Base-by-base conservation (phyloP, 768 basidiomycete species). In the Rhizopogon vulgaris region DNA sequence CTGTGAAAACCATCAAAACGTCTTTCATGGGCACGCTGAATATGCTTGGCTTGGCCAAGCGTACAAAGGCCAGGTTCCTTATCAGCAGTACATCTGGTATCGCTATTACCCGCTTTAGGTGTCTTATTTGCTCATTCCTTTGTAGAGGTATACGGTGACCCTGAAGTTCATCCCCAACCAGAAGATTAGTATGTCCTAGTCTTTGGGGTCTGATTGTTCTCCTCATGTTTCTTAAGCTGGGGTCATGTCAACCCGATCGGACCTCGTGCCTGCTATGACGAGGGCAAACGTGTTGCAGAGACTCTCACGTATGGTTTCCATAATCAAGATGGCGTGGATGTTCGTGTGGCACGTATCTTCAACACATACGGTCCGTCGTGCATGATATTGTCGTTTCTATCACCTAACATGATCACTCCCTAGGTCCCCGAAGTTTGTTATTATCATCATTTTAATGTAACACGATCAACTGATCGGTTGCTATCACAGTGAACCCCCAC, bases 191-290 rank as follows among this genome's bases (percentile, higher is more conserved):
- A 63, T 72, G 88, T 72, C 38, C 12, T 41, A 1, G 2, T 38
- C 40, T n/a, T 37, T 7, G 7, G 4, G n/a, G 18, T 45, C 17
- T 17, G 42, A 39, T 36, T 57, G 34, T 58, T 57, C 7, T 63
- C 52, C 59, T 54, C 56, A 57, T 47, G 41, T 37, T 55, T 25
- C 42, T 52, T 49, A 52, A 93, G 91, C 70, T 96, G 94, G 94
- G 94, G 94, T 42, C 86, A 98, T 70, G 96, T 99, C 64, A 99
- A 99, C 76, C 94, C 94, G 39, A 96, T 94, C 60, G 96, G 96
- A 22, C 90, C 91, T 54, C 90, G 96, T 56, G 94, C 95, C n/a
- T 99, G 96, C 71, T 99, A 99, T 66, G 96, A 99, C 64, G 96
- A 99, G 72, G 96, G 96, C 45, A 99, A 99, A 74, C 93, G 96